Evolutionary conservation across 495 filamentous ascomycete genomes (phyloP).

Genomic region (Podospora appendiculata): DNA sequence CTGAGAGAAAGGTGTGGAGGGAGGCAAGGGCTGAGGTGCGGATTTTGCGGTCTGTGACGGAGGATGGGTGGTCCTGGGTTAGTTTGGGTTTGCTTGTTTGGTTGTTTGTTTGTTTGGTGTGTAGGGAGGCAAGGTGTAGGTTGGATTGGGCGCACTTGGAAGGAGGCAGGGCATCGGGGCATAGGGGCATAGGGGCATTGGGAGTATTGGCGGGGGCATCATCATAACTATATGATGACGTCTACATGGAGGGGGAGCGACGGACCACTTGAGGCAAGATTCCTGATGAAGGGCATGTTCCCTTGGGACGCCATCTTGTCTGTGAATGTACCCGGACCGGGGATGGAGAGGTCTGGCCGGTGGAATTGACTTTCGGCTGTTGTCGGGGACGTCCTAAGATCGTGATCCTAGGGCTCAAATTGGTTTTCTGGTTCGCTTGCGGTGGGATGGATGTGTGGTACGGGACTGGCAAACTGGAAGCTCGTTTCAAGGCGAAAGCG

Average conservation of each 20-base stretch:
- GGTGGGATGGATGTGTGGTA: too few relatives aligned
- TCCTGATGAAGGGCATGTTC: conserved; percentile 45
- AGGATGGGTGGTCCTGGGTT: not conserved
- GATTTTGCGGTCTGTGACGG: conserved; percentile 59
- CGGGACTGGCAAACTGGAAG: not conserved
- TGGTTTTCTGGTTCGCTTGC: too few relatives aligned
- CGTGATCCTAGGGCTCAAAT: too few relatives aligned
- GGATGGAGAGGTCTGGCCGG: not conserved
- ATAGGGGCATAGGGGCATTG: not conserved
- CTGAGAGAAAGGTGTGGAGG: conserved; percentile 71
- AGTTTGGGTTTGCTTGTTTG: too few relatives aligned
- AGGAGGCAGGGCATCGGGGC: not conserved
- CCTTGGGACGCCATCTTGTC: conserved; percentile 37
- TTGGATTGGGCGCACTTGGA: not conserved
- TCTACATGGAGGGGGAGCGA: too few relatives aligned
- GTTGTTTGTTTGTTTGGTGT: not conserved
- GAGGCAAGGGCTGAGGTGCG: conserved; percentile 75
- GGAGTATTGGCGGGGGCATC: not conserved
- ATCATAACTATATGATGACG: too few relatives aligned
- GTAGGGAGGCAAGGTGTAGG: not conserved
- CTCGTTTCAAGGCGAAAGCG: not conserved
- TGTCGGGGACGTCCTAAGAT: too few relatives aligned
- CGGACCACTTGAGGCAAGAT: conserved; percentile 44
- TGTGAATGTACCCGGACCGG: not conserved
- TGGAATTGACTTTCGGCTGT: not conserved